Conservation (phyloP, 805 yeast species). For the Suhomyces sp. region DNA sequence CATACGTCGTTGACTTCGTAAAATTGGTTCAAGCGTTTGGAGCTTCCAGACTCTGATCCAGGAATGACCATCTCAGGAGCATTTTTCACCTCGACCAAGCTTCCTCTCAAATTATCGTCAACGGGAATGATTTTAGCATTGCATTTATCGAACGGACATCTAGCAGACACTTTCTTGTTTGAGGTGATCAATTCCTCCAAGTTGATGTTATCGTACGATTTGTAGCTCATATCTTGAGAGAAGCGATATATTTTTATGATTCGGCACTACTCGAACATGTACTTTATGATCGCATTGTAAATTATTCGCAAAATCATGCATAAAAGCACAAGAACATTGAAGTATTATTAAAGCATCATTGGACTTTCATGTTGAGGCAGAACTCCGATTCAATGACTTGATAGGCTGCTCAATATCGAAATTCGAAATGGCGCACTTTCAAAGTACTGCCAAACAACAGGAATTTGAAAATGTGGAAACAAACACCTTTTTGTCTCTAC, state of each 20-base stretch:
- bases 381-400: too few species aligned
- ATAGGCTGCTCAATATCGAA: background rate
- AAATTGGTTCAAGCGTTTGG: slow-evolving; percentile 23
- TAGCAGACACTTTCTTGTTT: slow-evolving; percentile 7
- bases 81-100: slow-evolving; percentile 9
- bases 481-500: too few species aligned
- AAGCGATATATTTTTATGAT: background rate
- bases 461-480: too few species aligned
- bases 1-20: slow-evolving; percentile 57
- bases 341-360: too few species aligned
- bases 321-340: too few species aligned
- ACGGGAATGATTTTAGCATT: slow-evolving; percentile 22
- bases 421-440: too few species aligned
- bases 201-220: background rate
- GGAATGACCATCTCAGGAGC: slow-evolving; percentile 29
- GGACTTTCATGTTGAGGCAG: background rate
- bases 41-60: background rate
- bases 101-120: slow-evolving; percentile 7
- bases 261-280: background rate
- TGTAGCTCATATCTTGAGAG: background rate
- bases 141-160: slow-evolving; percentile 22
- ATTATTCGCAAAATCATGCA: background rate
- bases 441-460: too few species aligned
- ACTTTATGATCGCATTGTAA: background rate
- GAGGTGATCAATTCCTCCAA: background rate